A percentile compares a stretch with the other conserved stretches of the same genome.
phyloP scores from a whole-genome alignment of 208 protist genomes.

The Trypanosoma cruzi region DNA sequence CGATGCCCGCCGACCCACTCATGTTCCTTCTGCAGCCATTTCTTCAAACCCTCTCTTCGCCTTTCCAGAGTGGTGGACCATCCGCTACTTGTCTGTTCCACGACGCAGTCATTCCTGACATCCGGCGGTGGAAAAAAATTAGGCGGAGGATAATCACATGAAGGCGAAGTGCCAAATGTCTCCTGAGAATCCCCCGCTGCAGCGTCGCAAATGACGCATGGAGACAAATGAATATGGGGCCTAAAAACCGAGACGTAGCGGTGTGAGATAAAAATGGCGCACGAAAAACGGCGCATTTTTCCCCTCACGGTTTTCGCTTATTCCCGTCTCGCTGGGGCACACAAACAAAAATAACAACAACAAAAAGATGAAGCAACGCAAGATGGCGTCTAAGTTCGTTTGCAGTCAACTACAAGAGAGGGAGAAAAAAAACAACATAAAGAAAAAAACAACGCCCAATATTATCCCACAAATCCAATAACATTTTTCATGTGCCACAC shows the following conservation, averaged over 20 bases:
- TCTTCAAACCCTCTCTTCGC: constrained; percentile 11
- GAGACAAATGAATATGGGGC: constrained; percentile 45
- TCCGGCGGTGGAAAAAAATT: neutral
- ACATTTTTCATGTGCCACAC: neutral
- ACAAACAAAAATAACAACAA: constrained; percentile 1
- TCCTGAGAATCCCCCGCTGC: neutral
- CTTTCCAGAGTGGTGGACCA: constrained; percentile 6
- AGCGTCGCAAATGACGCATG: constrained; percentile 46
- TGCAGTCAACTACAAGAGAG: neutral
- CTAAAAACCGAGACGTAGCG: constrained; percentile 20
- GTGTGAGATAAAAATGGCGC: neutral
- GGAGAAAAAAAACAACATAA: constrained; percentile 1
- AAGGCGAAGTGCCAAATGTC: neutral
- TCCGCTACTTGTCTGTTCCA: neutral
- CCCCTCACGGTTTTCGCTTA: neutral
- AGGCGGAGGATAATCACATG: neutral
- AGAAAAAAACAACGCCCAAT: neutral
- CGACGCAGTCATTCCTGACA: neutral
- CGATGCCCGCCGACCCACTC: neutral
- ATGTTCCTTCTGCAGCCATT: constrained; percentile 9
- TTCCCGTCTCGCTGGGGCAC: too few species aligned
- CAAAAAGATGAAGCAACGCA: neutral
- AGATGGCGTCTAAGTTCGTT: too few species aligned
- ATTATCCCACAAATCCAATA: neutral
- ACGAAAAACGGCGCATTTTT: neutral